phyloP scores from a whole-genome alignment of 164 flowering plant species.

The Stephania cephalantha region DNA sequence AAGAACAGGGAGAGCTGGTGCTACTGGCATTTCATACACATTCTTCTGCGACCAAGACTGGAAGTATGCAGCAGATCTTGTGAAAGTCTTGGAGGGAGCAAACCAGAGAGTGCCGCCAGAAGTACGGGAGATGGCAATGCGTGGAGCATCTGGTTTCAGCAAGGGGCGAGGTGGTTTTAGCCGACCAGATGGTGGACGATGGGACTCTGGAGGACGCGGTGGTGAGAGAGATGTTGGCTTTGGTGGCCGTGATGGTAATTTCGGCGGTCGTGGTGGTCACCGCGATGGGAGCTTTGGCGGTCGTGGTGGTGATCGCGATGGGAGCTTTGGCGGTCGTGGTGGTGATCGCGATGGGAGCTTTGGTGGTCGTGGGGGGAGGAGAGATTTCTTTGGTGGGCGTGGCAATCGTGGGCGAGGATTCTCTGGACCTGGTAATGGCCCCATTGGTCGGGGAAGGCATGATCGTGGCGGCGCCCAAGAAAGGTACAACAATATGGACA shows the following conservation, averaged over 20 bases:
- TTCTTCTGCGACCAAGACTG: slow-evolving; percentile 89
- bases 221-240: slow-evolving; percentile 27
- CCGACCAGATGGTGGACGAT: slow-evolving; percentile 46
- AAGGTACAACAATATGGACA: slow-evolving; percentile 37
- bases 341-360: slow-evolving; percentile 36
- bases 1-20: slow-evolving; percentile 96
- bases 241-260: slow-evolving; percentile 31
- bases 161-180: slow-evolving; percentile 46
- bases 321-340: slow-evolving; percentile 31
- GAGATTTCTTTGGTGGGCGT: slow-evolving; percentile 34
- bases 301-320: slow-evolving; percentile 27
- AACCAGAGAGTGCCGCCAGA: slow-evolving; percentile 86
- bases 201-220: slow-evolving; percentile 48
- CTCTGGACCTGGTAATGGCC: slow-evolving; percentile 47
- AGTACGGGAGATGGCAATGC: slow-evolving; percentile 64
- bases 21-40: slow-evolving; percentile 78
- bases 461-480: slow-evolving; percentile 50
- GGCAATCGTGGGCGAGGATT: slow-evolving; percentile 56
- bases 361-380: slow-evolving; percentile 47
- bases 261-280: slow-evolving; percentile 29
- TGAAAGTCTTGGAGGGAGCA: slow-evolving; percentile 84
- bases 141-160: slow-evolving; percentile 53
- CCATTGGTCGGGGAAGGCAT: slow-evolving; percentile 39
- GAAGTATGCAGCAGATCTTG: slow-evolving; percentile 77
- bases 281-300: slow-evolving; percentile 40